These are phyloP conservation scores for Sabuloglossum arenarium DNA, from an alignment of 495 filamentous ascomycete species.

Conservation along the genomic window DNA sequence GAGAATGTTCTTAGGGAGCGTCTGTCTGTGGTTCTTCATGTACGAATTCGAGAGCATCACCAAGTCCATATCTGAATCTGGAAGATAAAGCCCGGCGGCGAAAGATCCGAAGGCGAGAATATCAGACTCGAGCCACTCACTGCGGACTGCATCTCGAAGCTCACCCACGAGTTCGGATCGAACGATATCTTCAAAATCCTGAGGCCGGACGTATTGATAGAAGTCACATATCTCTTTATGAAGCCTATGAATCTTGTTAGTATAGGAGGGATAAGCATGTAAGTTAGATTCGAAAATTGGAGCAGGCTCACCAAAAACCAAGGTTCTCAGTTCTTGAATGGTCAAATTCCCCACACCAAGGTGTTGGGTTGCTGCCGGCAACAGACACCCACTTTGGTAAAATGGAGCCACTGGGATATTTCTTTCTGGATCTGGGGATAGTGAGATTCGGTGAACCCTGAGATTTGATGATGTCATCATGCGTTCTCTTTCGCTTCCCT, in stretches of 20 bases:
- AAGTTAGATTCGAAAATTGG: background rate
- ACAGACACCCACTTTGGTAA: constrained; percentile 33
- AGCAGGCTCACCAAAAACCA: constrained; percentile 27
- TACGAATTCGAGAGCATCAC: constrained; percentile 57
- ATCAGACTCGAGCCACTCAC: constrained; percentile 29
- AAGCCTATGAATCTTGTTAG: constrained; percentile 25
- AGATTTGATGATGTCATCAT: constrained; percentile 41
- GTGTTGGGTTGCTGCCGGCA: constrained; percentile 26
- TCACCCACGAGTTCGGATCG: constrained; percentile 52
- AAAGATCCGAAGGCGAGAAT: constrained; percentile 76
- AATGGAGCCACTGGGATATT: constrained; percentile 27
- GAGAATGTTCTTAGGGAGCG: constrained; percentile 13
- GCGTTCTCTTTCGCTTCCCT: constrained; percentile 45
- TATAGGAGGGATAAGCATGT: background rate
- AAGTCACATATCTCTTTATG: constrained; percentile 83
- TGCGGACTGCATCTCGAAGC: constrained; percentile 29
- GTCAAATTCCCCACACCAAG: constrained; percentile 32
- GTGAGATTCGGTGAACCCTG: constrained; percentile 5
- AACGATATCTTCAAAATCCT: constrained; percentile 52
- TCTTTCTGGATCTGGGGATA: too few species aligned
- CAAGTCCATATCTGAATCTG: constrained; percentile 82
- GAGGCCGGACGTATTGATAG: constrained; percentile 59
- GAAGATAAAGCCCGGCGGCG: constrained; percentile 73
- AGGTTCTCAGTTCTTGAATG: constrained; percentile 25
- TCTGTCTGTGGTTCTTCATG: constrained; percentile 16